phyloP scores from a whole-genome alignment of 2,329 filamentous ascomycete genomes.

The Curvularia eragrostidis region DNA sequence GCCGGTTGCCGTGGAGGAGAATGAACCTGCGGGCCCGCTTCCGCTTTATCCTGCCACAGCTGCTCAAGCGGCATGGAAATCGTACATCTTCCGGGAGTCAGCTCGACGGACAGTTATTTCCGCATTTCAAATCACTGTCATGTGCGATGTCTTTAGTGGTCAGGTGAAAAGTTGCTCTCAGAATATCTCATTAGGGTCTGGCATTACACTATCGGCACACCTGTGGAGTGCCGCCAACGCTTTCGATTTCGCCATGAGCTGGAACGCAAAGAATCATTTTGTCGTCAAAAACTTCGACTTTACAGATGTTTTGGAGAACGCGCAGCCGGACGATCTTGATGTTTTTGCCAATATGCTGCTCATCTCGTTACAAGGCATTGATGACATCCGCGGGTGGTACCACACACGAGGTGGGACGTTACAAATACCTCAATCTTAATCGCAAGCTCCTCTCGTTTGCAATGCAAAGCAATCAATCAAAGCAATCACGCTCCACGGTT shows the following conservation, averaged over 20 bases:
- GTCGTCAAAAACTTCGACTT: slow-evolving; percentile 41
- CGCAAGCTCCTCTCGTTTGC: neutral
- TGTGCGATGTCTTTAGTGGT: slow-evolving; percentile 32
- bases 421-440: neutral
- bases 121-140: slow-evolving; percentile 54
- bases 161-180: slow-evolving; percentile 23
- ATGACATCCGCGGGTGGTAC: slow-evolving; percentile 43
- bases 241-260: slow-evolving; percentile 42
- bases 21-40: slow-evolving; percentile 30
- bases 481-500: neutral
- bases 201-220: slow-evolving; percentile 36
- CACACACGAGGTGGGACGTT: slow-evolving; percentile 28
- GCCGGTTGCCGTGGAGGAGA: slow-evolving; percentile 17
- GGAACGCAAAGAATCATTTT: slow-evolving; percentile 41
- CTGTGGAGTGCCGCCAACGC: slow-evolving; percentile 41
- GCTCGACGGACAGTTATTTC: slow-evolving; percentile 60
- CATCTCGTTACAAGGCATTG: slow-evolving; percentile 34
- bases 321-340: slow-evolving; percentile 38
- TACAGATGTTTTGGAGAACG: slow-evolving; percentile 29
- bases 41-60: slow-evolving; percentile 51
- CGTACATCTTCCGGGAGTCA: slow-evolving; percentile 63
- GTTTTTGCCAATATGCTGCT: slow-evolving; percentile 40
- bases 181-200: slow-evolving; percentile 14
- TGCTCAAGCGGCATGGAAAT: slow-evolving; percentile 55
- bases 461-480: neutral